Conservation (phyloP, 805 yeast genomes). For the Metschnikowia shivogae region DNA sequence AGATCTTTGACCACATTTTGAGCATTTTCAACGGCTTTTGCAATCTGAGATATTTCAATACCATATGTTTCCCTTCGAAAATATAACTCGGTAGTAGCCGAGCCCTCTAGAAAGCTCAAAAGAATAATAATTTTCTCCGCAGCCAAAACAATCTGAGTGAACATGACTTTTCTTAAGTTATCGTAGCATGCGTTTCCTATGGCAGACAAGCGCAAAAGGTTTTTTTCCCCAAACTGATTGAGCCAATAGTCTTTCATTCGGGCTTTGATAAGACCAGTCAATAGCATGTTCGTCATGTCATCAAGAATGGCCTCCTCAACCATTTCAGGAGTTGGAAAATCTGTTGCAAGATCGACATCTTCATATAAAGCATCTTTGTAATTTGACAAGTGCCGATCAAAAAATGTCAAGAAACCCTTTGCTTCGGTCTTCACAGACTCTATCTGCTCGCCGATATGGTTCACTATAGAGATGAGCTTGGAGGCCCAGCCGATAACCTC, state of each 20-base stretch:
- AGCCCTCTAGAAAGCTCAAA: slow-evolving; percentile 39
- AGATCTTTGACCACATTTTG: slow-evolving; percentile 28
- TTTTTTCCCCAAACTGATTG: slow-evolving; percentile 65
- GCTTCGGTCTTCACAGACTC: slow-evolving; percentile 19
- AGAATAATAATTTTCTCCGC: slow-evolving; percentile 51
- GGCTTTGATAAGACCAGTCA: slow-evolving; percentile 52
- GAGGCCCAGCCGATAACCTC: slow-evolving; percentile 24
- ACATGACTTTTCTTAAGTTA: slow-evolving; percentile 42
- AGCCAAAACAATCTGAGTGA: slow-evolving; percentile 50
- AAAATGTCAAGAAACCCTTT: slow-evolving; percentile 22
- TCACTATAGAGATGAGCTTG: slow-evolving; percentile 23
- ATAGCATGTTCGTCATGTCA: slow-evolving; percentile 41
- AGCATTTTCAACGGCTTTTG: slow-evolving; percentile 11
- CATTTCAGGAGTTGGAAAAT: slow-evolving; percentile 18
- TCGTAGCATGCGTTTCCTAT: slow-evolving; percentile 51
- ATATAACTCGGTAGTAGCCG: slow-evolving; percentile 14
- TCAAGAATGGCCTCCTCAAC: slow-evolving; percentile 16
- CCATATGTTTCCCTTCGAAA: slow-evolving; percentile 10
- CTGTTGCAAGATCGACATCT: slow-evolving; percentile 25
- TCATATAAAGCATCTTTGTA: slow-evolving; percentile 25
- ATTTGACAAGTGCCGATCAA: slow-evolving; percentile 33
- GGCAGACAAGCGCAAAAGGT: slow-evolving; percentile 51
- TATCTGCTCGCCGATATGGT: slow-evolving; percentile 23
- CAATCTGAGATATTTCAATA: slow-evolving; percentile 4
- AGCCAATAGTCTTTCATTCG: slow-evolving; percentile 55